Evolutionary conservation across 192 early-diverging fungal genomes (phyloP).

Genomic region (Podila epicladia): DNA sequence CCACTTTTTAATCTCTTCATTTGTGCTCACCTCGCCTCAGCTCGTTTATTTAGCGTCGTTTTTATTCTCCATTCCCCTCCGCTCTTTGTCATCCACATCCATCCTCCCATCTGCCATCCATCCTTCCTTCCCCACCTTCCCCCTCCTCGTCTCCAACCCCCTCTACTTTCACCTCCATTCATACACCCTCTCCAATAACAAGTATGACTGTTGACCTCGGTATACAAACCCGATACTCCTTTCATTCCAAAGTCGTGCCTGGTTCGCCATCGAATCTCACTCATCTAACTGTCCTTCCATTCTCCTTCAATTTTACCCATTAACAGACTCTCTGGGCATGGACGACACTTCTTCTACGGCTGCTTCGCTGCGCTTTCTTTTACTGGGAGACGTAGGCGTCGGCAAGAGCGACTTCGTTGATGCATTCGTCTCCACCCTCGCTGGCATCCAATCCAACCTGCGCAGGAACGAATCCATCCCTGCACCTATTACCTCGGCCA

Average conservation of each 20-base stretch:
- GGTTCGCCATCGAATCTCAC: neutral
- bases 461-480: slow-evolving; percentile 3
- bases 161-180: neutral
- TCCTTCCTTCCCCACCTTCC: neutral
- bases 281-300: neutral
- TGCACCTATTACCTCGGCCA: neutral
- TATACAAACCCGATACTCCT: neutral
- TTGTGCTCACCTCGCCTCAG: neutral
- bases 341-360: slow-evolving; percentile 2
- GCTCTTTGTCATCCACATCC: neutral
- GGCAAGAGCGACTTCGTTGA: slow-evolving; percentile 17
- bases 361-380: slow-evolving; percentile 17
- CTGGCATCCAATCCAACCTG: slow-evolving; percentile 43
- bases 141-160: neutral
- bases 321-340: neutral
- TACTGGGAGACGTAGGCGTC: slow-evolving; percentile 19
- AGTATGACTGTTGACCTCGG: neutral
- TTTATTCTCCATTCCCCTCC: neutral
- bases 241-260: neutral
- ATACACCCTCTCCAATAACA: neutral
- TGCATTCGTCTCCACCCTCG: slow-evolving; percentile 3
- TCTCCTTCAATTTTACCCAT: neutral
- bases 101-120: neutral
- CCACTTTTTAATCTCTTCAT: neutral
- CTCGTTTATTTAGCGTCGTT: neutral